phyloP scores from a whole-genome alignment of 306 rosid genomes.

The Calophaca sinica region DNA sequence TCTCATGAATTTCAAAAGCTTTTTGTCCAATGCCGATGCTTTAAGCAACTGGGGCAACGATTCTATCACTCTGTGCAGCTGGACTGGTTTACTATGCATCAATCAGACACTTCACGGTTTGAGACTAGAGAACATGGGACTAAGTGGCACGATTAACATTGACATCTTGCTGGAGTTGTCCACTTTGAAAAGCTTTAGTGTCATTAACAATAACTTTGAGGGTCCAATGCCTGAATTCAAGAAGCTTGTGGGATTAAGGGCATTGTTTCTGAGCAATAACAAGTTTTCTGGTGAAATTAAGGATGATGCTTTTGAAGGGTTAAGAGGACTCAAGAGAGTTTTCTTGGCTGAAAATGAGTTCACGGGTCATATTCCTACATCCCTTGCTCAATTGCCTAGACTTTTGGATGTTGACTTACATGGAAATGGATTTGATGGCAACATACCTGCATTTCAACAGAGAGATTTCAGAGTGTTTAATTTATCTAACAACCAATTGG shows the following conservation, averaged over 20 bases:
- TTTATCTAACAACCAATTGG: constrained; percentile 62
- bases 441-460: constrained; percentile 61
- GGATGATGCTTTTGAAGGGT: constrained; percentile 62
- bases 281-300: constrained; percentile 64
- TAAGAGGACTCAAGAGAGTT: constrained; percentile 58
- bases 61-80: constrained; percentile 51
- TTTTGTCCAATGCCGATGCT: constrained; percentile 51
- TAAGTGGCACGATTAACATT: constrained; percentile 59
- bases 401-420: constrained; percentile 67
- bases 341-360: constrained; percentile 63
- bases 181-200: constrained; percentile 57
- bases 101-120: constrained; percentile 44
- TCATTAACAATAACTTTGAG: constrained; percentile 60
- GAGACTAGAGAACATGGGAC: constrained; percentile 65
- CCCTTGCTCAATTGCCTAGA: constrained; percentile 61
- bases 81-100: constrained; percentile 70
- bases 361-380: constrained; percentile 65
- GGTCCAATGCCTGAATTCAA: constrained; percentile 73
- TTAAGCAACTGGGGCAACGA: constrained; percentile 60
- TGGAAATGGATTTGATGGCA: constrained; percentile 66
- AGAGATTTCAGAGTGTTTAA: constrained; percentile 51
- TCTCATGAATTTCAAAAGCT: constrained; percentile 63
- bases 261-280: constrained; percentile 63
- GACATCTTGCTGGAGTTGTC: constrained; percentile 54
- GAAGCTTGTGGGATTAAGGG: constrained; percentile 47